Percentiles rank a stretch among this genome's conserved stretches.
phyloP scores from a whole-genome alignment of 352 stramenopile genomes.

The Pythium guiyangense region DNA sequence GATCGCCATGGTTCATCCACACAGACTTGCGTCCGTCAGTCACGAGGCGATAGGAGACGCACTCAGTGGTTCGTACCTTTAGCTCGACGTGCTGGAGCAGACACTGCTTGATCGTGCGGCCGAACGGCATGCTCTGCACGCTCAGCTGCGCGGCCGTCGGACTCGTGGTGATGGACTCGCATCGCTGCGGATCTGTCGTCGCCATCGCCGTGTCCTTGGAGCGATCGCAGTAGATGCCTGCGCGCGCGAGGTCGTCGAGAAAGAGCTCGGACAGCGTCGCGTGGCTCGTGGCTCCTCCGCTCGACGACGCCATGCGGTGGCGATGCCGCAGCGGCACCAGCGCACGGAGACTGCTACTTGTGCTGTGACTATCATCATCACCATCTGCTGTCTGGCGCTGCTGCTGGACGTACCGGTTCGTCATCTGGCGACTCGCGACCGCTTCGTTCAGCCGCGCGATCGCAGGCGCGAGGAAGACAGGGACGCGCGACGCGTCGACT shows the following conservation, averaged over 20 bases:
- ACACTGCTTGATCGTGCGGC: slow-evolving; percentile 25
- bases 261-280: slow-evolving; percentile 9
- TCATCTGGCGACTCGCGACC: slow-evolving; percentile 60
- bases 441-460: slow-evolving; percentile 35
- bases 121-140: slow-evolving; percentile 33
- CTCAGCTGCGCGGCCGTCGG: slow-evolving; percentile 1
- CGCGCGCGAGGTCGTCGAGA: neutral
- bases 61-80: slow-evolving; percentile 29
- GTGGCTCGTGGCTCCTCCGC: neutral
- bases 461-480: slow-evolving; percentile 35
- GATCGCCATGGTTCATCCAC: neutral
- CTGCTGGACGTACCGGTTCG: slow-evolving; percentile 50
- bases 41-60: too few relatives aligned
- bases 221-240: slow-evolving; percentile 1
- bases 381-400: slow-evolving; percentile 9
- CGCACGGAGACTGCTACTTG: too few relatives aligned
- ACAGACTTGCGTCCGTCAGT: neutral
- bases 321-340: too few relatives aligned
- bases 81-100: slow-evolving; percentile 27
- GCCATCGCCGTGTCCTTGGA: neutral
- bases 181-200: too few relatives aligned
- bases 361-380: neutral
- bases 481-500: slow-evolving; percentile 28
- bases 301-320: too few relatives aligned
- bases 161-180: too few relatives aligned